Percentiles rank a stretch among this genome's conserved stretches.
These are phyloP conservation scores for Xylogone sp. DNA, from an alignment of 2,329 filamentous ascomycete genomes.

Conservation along the genomic window DNA sequence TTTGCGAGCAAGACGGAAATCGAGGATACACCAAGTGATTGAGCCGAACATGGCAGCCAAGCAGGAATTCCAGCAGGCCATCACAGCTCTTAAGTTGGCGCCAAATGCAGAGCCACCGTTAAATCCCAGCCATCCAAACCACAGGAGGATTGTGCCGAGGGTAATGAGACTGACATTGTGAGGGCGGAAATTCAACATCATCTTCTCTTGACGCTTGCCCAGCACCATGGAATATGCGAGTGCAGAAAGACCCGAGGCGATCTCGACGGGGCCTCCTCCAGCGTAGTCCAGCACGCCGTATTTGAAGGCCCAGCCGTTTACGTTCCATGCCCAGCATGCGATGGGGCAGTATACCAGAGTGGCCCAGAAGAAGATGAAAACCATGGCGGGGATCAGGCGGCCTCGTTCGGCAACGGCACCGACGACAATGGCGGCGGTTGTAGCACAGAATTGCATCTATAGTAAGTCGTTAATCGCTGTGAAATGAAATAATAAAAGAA, in stretches of 20 bases:
- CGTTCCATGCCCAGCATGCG: conserved; percentile 95
- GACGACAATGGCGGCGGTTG: conserved; percentile 87
- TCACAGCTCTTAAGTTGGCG: conserved; percentile 87
- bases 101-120: conserved; percentile 95
- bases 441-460: conserved; percentile 95
- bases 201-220: conserved; percentile 93
- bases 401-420: conserved; percentile 93
- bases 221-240: conserved; percentile 95
- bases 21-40: conserved; percentile 91
- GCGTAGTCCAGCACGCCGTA: conserved; percentile 96
- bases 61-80: conserved; percentile 98
- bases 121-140: conserved; percentile 99
- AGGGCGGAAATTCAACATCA: conserved; percentile 99
- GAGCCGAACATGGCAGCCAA: conserved; percentile 75
- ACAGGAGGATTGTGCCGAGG: conserved; percentile 89
- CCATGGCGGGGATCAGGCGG: conserved; percentile 86
- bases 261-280: conserved; percentile 95
- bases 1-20: conserved; percentile 91
- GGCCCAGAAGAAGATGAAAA: conserved; percentile 95
- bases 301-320: conserved; percentile 86
- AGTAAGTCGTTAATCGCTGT: background rate
- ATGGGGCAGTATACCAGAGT: conserved; percentile 97
- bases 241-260: conserved; percentile 87
- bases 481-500: background rate
- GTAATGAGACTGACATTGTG: conserved; percentile 98